Evolutionary conservation across 257 asterid species (phyloP).

Genomic region (Leptodermis oblonga): DNA sequence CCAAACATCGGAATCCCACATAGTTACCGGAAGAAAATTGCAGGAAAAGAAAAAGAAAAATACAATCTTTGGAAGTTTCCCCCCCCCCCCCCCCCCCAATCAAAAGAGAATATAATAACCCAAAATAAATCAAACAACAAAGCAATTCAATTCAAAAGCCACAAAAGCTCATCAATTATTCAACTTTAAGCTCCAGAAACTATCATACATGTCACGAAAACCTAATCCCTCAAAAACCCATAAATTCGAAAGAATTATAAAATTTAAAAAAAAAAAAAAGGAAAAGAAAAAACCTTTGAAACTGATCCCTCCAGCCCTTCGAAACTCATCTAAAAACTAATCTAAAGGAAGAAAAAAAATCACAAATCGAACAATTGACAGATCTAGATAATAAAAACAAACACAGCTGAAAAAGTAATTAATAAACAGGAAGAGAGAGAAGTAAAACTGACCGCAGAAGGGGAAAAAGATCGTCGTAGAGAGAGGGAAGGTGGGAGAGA

Average conservation of each 20-base stretch:
- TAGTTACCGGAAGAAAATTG: neutral
- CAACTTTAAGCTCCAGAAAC: neutral
- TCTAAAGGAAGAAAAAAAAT: neutral
- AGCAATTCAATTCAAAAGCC: neutral
- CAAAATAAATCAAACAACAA: neutral
- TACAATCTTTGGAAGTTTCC: too few relatives aligned
- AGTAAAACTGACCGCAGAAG: conserved; percentile 11
- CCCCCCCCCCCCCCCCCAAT: too few relatives aligned
- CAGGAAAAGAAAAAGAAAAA: neutral
- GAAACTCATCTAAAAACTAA: neutral
- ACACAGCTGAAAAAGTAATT: neutral
- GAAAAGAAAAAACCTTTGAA: neutral
- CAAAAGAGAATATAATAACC: neutral
- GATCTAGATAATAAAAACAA: neutral
- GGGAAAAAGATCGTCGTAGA: conserved; percentile 5
- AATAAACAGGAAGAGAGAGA: neutral
- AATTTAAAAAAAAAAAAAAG: neutral
- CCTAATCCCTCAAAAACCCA: conserved; percentile 2
- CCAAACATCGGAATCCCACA: neutral
- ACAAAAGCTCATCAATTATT: neutral
- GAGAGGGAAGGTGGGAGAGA: neutral
- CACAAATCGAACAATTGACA: neutral
- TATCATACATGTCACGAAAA: neutral
- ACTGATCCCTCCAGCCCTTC: neutral
- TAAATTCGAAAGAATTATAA: neutral